Evolutionary conservation across 805 yeast genomes (phyloP).

Genomic region (Cyberlindnera bimundalis): DNA sequence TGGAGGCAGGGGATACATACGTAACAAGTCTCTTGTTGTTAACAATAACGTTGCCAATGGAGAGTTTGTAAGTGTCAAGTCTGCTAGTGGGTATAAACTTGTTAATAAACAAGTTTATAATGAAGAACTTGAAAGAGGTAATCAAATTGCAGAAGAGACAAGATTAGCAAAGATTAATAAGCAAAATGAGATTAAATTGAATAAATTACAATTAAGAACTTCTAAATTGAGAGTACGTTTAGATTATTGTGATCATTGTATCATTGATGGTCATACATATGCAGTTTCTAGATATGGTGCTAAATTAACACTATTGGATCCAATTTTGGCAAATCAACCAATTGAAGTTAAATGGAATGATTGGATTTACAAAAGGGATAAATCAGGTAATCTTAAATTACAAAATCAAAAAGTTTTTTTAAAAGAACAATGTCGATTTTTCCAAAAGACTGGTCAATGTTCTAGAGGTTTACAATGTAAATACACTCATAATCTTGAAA

Average conservation of each 20-base stretch:
- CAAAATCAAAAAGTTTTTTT: constrained; percentile 20
- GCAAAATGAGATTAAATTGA: constrained; percentile 12
- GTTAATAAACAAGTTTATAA: constrained; percentile 37
- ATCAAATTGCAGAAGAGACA: constrained; percentile 24
- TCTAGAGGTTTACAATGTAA: constrained; percentile 48
- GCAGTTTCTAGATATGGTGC: constrained; percentile 41
- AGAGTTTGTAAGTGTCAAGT: constrained; percentile 31
- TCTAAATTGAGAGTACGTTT: constrained; percentile 34
- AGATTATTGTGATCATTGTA: constrained; percentile 44
- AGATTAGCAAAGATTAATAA: constrained; percentile 23
- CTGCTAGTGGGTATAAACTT: constrained; percentile 37
- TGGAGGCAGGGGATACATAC: constrained; percentile 21
- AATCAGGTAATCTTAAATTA: constrained; percentile 30
- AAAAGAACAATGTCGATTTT: constrained; percentile 28
- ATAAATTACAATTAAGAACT: constrained; percentile 22
- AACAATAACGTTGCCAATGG: constrained; percentile 25
- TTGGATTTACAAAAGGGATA: constrained; percentile 25
- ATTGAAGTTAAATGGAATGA: constrained; percentile 32
- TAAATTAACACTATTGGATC: constrained; percentile 37
- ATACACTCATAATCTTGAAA: constrained; percentile 48
- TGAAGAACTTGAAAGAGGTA: constrained; percentile 27
- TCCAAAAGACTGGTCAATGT: constrained; percentile 37
- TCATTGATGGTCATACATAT: constrained; percentile 40
- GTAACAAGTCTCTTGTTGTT: constrained; percentile 34
- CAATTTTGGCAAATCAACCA: background rate